phyloP scores from a whole-genome alignment of 352 stramenopile genomes.

The Pythium folliculosum region DNA sequence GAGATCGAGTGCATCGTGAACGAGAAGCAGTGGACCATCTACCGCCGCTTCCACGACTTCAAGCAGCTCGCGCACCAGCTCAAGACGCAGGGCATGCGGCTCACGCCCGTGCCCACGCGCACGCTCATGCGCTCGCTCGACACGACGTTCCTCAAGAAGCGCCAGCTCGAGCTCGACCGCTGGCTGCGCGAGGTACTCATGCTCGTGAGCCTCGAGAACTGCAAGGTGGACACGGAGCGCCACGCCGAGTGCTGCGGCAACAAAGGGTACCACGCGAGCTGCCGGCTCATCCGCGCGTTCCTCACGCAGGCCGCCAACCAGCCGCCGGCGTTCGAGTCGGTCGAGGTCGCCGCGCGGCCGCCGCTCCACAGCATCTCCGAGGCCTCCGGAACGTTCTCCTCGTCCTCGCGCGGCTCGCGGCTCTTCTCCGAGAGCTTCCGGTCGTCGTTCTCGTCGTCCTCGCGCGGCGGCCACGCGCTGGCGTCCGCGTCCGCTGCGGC shows the following conservation, averaged over 20 bases:
- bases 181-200: constrained; percentile 86
- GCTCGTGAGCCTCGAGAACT: constrained; percentile 80
- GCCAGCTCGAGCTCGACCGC: constrained; percentile 79
- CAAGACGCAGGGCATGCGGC: constrained; percentile 70
- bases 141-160: constrained; percentile 79
- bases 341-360: constrained; percentile 37
- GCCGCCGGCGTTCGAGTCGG: constrained; percentile 65
- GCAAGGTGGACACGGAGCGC: constrained; percentile 69
- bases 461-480: constrained; percentile 1
- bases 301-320: constrained; percentile 78
- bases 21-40: constrained; percentile 88
- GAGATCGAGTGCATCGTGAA: constrained; percentile 87
- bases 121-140: constrained; percentile 86
- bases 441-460: constrained; percentile 25
- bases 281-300: constrained; percentile 70
- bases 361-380: constrained; percentile 62
- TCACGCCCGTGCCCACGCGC: constrained; percentile 73
- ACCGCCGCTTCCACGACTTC: constrained; percentile 85
- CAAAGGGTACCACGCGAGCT: constrained; percentile 65
- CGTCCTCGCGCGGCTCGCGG: neutral
- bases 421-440: constrained; percentile 14
- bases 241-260: constrained; percentile 66
- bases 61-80: constrained; percentile 82
- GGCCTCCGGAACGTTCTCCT: neutral
- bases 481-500: neutral